phyloP scores from a whole-genome alignment of 345 rosid genomes.

The Linum usitatissimum region DNA sequence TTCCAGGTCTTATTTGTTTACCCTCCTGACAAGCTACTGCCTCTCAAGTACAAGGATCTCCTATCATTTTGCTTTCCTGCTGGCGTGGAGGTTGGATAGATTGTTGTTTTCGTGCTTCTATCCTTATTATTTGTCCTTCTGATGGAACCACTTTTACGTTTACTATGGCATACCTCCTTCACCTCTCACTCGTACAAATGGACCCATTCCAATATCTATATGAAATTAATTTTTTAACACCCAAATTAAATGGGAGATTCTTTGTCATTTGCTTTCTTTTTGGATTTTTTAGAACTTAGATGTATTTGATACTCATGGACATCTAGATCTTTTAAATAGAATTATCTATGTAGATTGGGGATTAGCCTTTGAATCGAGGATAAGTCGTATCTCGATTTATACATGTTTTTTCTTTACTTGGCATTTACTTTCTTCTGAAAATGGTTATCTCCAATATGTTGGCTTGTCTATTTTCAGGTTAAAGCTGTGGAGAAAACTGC shows the following conservation, averaged over 20 bases:
- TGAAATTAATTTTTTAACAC: neutral
- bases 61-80: slow-evolving; percentile 92
- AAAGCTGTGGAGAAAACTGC: slow-evolving; percentile 86
- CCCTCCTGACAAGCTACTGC: slow-evolving; percentile 78
- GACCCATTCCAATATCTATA: neutral
- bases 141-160: neutral
- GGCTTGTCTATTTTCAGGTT: slow-evolving; percentile 40
- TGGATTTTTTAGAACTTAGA: neutral
- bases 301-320: neutral
- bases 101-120: slow-evolving; percentile 7
- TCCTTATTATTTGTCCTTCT: neutral
- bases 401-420: neutral
- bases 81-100: slow-evolving; percentile 64
- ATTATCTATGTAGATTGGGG: neutral
- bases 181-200: neutral
- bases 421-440: neutral
- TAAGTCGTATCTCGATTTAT: slow-evolving; percentile 12
- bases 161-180: neutral
- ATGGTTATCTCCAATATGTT: neutral
- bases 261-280: neutral
- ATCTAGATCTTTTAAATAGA: neutral
- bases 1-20: slow-evolving; percentile 81
- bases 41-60: slow-evolving; percentile 77
- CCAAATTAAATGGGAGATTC: neutral
- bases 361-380: neutral